A percentile compares a stretch with the other conserved stretches of the same genome.
Conservation (phyloP, 495 filamentous ascomycete genomes). For the Aspergillus bridgeri region DNA sequence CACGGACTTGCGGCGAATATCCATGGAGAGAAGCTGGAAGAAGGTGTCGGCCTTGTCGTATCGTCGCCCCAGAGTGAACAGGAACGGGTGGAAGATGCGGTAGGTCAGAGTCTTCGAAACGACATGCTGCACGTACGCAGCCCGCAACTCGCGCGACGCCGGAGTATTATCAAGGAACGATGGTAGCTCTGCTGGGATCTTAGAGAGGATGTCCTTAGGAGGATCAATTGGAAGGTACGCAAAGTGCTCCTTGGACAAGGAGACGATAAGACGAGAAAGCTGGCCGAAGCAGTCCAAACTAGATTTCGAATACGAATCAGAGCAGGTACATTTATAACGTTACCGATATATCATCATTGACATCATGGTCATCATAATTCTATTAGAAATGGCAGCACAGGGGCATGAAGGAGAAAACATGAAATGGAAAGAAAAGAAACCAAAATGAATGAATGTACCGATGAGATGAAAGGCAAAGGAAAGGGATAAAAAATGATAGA, state of each 20-base stretch:
- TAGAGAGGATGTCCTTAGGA: slow-evolving; percentile 48
- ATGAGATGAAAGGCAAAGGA: not conserved
- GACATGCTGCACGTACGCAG: slow-evolving; percentile 58
- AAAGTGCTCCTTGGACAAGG: slow-evolving; percentile 57
- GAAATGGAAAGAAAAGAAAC: slow-evolving; percentile 15
- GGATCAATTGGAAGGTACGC: slow-evolving; percentile 55
- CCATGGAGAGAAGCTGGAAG: slow-evolving; percentile 59
- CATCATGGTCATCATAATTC: slow-evolving; percentile 26
- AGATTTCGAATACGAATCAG: slow-evolving; percentile 40
- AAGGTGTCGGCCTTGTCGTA: slow-evolving; percentile 62
- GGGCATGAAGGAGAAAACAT: slow-evolving; percentile 6
- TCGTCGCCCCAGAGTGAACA: slow-evolving; percentile 58
- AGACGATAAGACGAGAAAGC: slow-evolving; percentile 54
- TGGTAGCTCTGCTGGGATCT: slow-evolving; percentile 53
- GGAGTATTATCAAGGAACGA: slow-evolving; percentile 52
- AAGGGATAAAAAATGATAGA: not conserved
- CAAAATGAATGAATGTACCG: slow-evolving; percentile 3
- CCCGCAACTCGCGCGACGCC: slow-evolving; percentile 54
- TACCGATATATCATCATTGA: slow-evolving; percentile 32
- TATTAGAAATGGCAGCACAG: slow-evolving; percentile 22
- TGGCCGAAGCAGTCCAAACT: slow-evolving; percentile 58
- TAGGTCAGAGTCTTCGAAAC: slow-evolving; percentile 57
- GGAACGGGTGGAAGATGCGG: slow-evolving; percentile 63
- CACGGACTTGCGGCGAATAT: slow-evolving; percentile 59
- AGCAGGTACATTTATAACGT: slow-evolving; percentile 39